Percentiles rank a stretch among this genome's conserved stretches.
Evolutionary conservation across 306 rosid genomes (phyloP).

Genomic region (Carpinus fangiana): DNA sequence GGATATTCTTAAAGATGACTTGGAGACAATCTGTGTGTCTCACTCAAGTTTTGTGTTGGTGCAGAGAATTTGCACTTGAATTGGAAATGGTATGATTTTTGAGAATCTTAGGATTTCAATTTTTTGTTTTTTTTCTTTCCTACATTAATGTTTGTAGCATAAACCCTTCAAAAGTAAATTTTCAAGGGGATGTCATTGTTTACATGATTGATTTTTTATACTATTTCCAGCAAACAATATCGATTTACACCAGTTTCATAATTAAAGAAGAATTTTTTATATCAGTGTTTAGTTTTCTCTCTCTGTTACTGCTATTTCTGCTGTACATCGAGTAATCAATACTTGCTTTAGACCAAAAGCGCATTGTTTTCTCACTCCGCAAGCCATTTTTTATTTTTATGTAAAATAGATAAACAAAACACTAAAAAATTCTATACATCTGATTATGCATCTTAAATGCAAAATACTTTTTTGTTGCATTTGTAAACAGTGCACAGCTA

Average conservation of each 20-base stretch:
- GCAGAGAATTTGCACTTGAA: not conserved
- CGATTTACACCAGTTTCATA: not conserved
- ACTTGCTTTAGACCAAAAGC: too few species aligned
- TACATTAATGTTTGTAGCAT: conserved; percentile 3
- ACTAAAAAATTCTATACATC: too few species aligned
- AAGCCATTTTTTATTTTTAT: too few species aligned
- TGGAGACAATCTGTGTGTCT: not conserved
- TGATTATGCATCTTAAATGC: too few species aligned
- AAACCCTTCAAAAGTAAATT: conserved; percentile 18
- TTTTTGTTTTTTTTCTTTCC: not conserved
- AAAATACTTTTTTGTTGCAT: too few species aligned
- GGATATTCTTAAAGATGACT: not conserved
- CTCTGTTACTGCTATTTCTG: not conserved
- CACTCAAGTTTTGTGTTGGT: conserved; percentile 3
- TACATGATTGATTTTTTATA: conserved; percentile 15
- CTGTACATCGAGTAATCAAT: not conserved
- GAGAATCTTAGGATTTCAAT: not conserved
- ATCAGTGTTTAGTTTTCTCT: not conserved
- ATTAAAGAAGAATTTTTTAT: not conserved
- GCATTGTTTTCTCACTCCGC: too few species aligned
- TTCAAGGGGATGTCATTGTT: conserved; percentile 13
- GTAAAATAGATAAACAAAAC: too few species aligned
- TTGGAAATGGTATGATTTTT: not conserved
- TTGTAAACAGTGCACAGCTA: too few species aligned
- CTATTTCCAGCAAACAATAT: not conserved